These are phyloP conservation scores for Trametes versicolor DNA, from an alignment of 1,284 basidiomycete species.

Conservation along the genomic window DNA sequence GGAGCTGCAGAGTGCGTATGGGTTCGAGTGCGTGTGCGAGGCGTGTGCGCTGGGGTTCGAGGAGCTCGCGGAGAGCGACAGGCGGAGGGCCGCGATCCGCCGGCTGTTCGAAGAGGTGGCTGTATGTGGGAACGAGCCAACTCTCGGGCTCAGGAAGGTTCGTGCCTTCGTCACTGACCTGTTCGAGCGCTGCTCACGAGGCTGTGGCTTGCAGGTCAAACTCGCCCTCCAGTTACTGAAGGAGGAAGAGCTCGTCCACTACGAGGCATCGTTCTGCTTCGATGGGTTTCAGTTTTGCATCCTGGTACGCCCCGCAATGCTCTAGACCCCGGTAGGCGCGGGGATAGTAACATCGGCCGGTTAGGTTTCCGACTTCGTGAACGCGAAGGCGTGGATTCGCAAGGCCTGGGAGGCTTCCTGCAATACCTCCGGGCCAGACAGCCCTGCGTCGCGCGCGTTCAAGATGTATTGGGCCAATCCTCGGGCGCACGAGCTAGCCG, in stretches of 20 bases:
- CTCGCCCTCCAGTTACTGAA: constrained; percentile 35
- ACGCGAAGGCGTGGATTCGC: constrained; percentile 38
- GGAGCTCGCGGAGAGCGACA: constrained; percentile 34
- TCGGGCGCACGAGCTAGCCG: constrained; percentile 36
- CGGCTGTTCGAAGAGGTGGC: constrained; percentile 37
- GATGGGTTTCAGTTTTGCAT: constrained; percentile 42
- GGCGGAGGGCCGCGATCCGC: constrained; percentile 30
- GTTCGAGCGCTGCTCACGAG: background rate
- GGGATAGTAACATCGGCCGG: background rate
- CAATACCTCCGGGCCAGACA: constrained; percentile 35
- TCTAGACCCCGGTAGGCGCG: background rate
- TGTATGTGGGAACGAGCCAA: constrained; percentile 37
- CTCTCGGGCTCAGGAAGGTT: constrained; percentile 37
- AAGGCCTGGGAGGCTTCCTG: constrained; percentile 39
- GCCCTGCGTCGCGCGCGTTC: constrained; percentile 36
- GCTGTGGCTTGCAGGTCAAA: constrained; percentile 27
- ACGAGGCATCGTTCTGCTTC: constrained; percentile 38
- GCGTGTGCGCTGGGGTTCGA: constrained; percentile 45
- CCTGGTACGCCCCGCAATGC: constrained; percentile 15
- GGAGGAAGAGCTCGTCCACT: constrained; percentile 37
- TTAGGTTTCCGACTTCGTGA: constrained; percentile 38
- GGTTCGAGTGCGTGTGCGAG: constrained; percentile 61
- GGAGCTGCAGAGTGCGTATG: constrained; percentile 57
- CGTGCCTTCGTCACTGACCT: background rate
- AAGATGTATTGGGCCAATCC: constrained; percentile 43